phyloP scores from a whole-genome alignment of 331 rosid species.

The Rhamnella rubrinervis region DNA sequence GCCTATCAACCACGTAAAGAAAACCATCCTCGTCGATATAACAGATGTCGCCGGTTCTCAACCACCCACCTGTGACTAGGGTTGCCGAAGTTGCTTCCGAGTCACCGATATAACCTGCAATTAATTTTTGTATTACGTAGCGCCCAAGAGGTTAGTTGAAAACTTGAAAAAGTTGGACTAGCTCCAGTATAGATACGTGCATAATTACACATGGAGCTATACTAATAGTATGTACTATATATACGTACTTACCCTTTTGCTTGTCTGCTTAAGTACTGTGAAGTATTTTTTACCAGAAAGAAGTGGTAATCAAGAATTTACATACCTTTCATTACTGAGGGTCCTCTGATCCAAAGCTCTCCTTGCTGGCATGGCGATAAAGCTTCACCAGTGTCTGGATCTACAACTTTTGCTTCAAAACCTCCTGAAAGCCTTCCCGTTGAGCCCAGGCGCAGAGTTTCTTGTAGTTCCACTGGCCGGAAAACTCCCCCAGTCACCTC shows the following conservation, averaged over 20 bases:
- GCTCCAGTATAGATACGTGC: too few relatives aligned
- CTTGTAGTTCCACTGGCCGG: conserved; percentile 25
- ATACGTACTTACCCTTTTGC: too few relatives aligned
- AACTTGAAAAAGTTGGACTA: too few relatives aligned
- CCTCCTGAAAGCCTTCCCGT: conserved; percentile 33
- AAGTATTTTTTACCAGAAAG: too few relatives aligned
- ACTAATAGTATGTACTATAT: too few relatives aligned
- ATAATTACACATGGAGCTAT: too few relatives aligned
- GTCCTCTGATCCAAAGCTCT: conserved; percentile 64
- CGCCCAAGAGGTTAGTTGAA: neutral
- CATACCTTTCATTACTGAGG: conserved; percentile 55
- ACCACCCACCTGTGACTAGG: conserved; percentile 47
- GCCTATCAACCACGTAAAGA: conserved; percentile 51
- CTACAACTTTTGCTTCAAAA: conserved; percentile 46
- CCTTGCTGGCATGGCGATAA: conserved; percentile 44
- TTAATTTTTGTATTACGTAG: neutral
- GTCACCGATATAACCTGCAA: conserved; percentile 46
- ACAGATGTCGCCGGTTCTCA: conserved; percentile 59
- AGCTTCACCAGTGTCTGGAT: conserved; percentile 37
- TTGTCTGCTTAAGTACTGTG: too few relatives aligned
- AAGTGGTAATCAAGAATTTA: too few relatives aligned
- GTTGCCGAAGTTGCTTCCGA: conserved; percentile 37
- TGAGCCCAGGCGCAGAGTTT: conserved; percentile 31
- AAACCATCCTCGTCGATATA: conserved; percentile 53
- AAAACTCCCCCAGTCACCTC: conserved; percentile 35